A percentile compares a stretch with the other conserved stretches of the same genome.
phyloP scores from a whole-genome alignment of 116 monocot genomes.

The Papilionanthe hybrid region DNA sequence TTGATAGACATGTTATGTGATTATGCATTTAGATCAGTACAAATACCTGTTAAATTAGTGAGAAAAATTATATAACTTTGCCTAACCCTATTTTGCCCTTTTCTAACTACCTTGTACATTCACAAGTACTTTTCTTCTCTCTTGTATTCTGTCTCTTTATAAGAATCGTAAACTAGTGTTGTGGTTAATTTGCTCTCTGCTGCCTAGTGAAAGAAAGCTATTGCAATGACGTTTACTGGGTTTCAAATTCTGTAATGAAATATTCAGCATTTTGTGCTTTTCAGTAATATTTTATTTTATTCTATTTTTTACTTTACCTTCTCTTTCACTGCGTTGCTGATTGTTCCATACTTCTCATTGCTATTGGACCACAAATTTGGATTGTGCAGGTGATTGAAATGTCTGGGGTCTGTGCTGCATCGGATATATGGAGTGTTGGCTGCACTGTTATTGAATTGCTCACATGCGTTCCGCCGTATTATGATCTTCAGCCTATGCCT shows the following conservation, averaged over 20 bases:
- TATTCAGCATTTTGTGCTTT: neutral
- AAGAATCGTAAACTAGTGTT: neutral
- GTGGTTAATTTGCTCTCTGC: neutral
- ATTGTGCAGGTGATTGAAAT: slow-evolving; percentile 85
- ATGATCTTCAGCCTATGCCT: slow-evolving; percentile 99
- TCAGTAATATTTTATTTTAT: neutral
- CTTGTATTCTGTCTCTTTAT: neutral
- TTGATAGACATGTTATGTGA: neutral
- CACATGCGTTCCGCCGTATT: slow-evolving; percentile 96
- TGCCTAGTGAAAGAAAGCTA: neutral
- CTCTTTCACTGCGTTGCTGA: neutral
- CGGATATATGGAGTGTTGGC: slow-evolving; percentile 99
- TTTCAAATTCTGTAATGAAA: neutral
- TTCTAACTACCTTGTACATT: neutral
- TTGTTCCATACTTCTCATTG: neutral
- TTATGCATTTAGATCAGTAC: neutral
- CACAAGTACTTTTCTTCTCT: neutral
- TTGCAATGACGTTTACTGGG: neutral
- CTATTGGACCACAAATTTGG: neutral
- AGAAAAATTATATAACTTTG: neutral
- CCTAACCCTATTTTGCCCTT: neutral
- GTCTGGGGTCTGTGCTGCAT: slow-evolving; percentile 98
- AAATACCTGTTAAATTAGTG: neutral
- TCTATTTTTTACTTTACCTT: neutral
- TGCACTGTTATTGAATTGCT: slow-evolving; percentile 97